These are phyloP conservation scores for Pseudogymnoascus sp. DNA, from an alignment of 2,329 filamentous ascomycete species.

Conservation along the genomic window DNA sequence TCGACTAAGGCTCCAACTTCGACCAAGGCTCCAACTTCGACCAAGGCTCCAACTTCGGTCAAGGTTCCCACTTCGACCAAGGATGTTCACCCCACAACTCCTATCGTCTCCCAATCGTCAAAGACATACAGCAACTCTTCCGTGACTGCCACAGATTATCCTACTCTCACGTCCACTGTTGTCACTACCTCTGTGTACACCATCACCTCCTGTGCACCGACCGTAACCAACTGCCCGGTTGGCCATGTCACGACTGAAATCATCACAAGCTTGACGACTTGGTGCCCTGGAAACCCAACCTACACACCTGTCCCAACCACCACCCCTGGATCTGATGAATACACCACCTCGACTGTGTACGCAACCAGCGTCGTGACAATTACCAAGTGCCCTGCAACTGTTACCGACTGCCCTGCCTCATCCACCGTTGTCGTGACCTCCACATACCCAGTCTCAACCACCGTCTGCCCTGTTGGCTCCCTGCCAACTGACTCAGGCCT, in stretches of 20 bases:
- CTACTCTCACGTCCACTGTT: slow-evolving; percentile 35
- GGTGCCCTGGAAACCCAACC: slow-evolving; percentile 31
- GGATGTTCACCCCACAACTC: not conserved
- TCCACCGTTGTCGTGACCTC: slow-evolving; percentile 3
- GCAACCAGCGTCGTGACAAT: slow-evolving; percentile 12
- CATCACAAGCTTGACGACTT: slow-evolving; percentile 38
- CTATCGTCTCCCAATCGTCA: not conserved
- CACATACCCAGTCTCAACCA: not conserved
- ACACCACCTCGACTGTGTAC: slow-evolving; percentile 14
- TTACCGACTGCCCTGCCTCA: slow-evolving; percentile 9
- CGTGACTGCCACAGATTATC: not conserved
- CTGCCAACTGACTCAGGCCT: not conserved
- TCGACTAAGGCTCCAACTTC: not conserved
- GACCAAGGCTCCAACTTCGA: not conserved
- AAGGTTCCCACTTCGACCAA: not conserved
- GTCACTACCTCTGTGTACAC: slow-evolving; percentile 43
- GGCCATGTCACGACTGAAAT: slow-evolving; percentile 34
- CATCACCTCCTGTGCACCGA: slow-evolving; percentile 42
- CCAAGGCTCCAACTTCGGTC: not conserved
- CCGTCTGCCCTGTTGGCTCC: not conserved
- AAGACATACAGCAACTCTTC: slow-evolving; percentile 8
- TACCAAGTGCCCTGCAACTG: not conserved
- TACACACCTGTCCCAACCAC: slow-evolving; percentile 1
- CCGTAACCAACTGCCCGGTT: slow-evolving; percentile 45
- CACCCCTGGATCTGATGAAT: not conserved